These are phyloP conservation scores for Colletotrichum sp. DNA, from an alignment of 2,329 filamentous ascomycete genomes.

Conservation along the genomic window DNA sequence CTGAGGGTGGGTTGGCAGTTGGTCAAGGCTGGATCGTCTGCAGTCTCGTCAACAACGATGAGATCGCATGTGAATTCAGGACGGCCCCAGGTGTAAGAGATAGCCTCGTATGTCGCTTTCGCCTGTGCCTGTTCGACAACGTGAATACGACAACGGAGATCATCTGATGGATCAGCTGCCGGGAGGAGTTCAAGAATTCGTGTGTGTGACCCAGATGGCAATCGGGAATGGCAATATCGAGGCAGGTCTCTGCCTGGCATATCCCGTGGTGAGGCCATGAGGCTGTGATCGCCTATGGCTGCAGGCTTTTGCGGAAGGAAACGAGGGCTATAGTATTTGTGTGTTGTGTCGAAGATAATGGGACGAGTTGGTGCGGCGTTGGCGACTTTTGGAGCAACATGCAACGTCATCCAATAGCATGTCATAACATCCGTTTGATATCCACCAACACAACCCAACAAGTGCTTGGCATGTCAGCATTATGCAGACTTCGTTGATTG, in stretches of 20 bases:
- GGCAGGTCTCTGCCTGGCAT: not conserved
- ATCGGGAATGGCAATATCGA: not conserved
- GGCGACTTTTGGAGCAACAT: not conserved
- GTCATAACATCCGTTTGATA: not conserved
- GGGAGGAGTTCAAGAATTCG: not conserved
- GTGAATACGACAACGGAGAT: not conserved
- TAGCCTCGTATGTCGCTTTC: not conserved
- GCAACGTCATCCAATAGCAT: not conserved
- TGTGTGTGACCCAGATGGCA: not conserved
- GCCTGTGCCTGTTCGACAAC: not conserved
- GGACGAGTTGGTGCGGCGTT: not conserved
- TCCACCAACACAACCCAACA: too few relatives aligned
- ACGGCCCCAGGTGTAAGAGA: not conserved
- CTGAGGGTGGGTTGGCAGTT: fast-evolving
- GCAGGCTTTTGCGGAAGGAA: too few relatives aligned
- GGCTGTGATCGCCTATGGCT: not conserved
- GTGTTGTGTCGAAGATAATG: not conserved
- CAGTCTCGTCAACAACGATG: not conserved
- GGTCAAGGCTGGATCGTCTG: fast-evolving
- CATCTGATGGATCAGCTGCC: not conserved
- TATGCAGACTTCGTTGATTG: not conserved
- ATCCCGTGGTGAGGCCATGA: not conserved
- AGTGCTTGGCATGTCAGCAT: not conserved
- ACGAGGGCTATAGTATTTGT: too few relatives aligned
- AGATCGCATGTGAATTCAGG: not conserved